Base-by-base conservation (phyloP, 2,329 filamentous ascomycete genomes). In the Alternaria novae-zelandiae region DNA sequence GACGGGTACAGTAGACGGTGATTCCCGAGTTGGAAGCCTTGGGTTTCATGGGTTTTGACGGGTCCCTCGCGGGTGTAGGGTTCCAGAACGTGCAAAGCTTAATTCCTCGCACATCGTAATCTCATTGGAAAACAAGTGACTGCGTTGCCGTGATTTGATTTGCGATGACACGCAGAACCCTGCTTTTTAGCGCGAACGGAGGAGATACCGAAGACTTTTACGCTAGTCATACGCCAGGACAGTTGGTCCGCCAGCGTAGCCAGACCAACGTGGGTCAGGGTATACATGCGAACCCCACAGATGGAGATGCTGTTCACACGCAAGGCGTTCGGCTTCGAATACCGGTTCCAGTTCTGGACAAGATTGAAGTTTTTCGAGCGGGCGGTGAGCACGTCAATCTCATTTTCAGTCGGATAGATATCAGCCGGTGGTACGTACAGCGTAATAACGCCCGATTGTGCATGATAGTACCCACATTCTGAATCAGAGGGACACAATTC, bases 401-500 rank as follows among this genome's bases (percentile, higher is more conserved):
- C 30, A 30, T 43, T 41, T 41, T n/a, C 13, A 51, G 44, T 46
- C 44, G 44, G 51, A 50, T 25, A 54, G 17, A 47, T 30, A 54
- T 49, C 59, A 62, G 43, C 60, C 55, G 30, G 47, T 59, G 60
- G 55, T 49, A 59, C 49, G 54, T 49, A 47, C 30, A 41, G 30
- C 46, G 45, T 13, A 21, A 49, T 45, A 57, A 12, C 28, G 17
- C 30, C 23, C 30, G 30, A 54, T 61, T 49, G 43, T 49, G 60
- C 60, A 59, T 59, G 55, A 54, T 44, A 3, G 54, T 58, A 45
- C 54, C 36, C 46, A 49, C 55, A 51, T 21, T 25, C 20, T 44
- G 23, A 54, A 59, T 43, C 45, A 49, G 46, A 62, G 15, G 44
- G 15, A 44, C 8, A 26, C n/a, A 26, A n/a, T n/a, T 15, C n/a